Evolutionary conservation across 176 grass and related monocot genomes (phyloP), one percentile per base, ranked within the genome.

Genomic region (Rhynchospora pubera): DNA sequence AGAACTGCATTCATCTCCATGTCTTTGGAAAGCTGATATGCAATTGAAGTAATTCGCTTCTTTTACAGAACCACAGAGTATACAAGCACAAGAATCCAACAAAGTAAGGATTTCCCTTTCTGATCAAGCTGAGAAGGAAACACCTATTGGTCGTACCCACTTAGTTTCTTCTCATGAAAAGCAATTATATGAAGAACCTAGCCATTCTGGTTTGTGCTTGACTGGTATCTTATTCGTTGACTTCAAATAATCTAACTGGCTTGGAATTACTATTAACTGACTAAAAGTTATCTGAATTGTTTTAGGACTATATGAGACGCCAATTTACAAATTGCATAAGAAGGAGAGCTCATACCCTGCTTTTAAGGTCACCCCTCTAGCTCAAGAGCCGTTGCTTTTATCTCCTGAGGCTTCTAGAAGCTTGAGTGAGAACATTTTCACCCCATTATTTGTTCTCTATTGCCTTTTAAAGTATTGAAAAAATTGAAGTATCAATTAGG

Each of bases 351-450:
- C 86, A 19, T 77, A 67, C 48, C 57, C 43, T 26, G 11, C 79
- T 90, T 67, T 61, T 87, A 75, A 84, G 61, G 44, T 85, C 79
- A 91, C 84, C 79, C 93, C 90, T 42, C 62, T 87, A 88, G 51
- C 68, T 84, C 93, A 92, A 75, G 5, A 47, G 65, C 39, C 78
- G 73, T 66, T 87, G 53, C 86, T 92, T 83, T 75, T 80, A 60
- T 22, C 83, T 58, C 69, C 83, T 68, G 90, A 84, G 67, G 83
- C 79, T 84, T 90, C 93, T 87, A 88, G 84, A 84, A 88, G 86
- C 70, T 78, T 14, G 86, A 90, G 90, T 96, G 93, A 92, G 90
- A 28, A 74, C 44, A 63, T 59, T 39, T 66, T 14, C 62, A 61
- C 16, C 5, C 61, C 47, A 18, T 66, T 82, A 43, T 79, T 84